Conservation (phyloP, 1,139 yeast genomes). For the Geotrichum candidum region DNA sequence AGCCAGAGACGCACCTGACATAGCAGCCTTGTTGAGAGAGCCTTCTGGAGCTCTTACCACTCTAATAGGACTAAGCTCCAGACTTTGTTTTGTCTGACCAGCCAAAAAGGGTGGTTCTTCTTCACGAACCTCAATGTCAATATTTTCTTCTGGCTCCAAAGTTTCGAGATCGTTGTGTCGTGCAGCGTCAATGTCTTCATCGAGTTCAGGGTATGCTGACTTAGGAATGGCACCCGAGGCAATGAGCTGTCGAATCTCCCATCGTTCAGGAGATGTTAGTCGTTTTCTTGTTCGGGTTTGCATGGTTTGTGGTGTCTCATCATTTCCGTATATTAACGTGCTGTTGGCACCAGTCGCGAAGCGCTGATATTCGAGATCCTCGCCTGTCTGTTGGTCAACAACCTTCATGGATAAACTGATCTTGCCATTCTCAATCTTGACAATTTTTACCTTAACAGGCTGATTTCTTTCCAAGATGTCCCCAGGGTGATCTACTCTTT, state of each 20-base stretch:
- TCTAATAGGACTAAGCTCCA: slow-evolving; percentile 48
- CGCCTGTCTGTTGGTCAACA: slow-evolving; percentile 68
- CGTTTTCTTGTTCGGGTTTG: slow-evolving; percentile 37
- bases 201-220: slow-evolving; percentile 65
- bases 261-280: slow-evolving; percentile 77
- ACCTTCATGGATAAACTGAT: slow-evolving; percentile 65
- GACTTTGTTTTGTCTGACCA: slow-evolving; percentile 46
- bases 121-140: slow-evolving; percentile 68
- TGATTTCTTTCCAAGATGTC: slow-evolving; percentile 57
- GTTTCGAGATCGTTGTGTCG: slow-evolving; percentile 30
- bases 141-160: slow-evolving; percentile 46
- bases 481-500: slow-evolving; percentile 50
- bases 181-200: slow-evolving; percentile 42
- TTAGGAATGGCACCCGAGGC: slow-evolving; percentile 72
- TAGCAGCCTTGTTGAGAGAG: slow-evolving; percentile 68
- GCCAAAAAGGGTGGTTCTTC: slow-evolving; percentile 67
- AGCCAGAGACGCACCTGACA: slow-evolving; percentile 66
- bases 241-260: slow-evolving; percentile 81
- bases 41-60: slow-evolving; percentile 73
- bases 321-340: slow-evolving; percentile 10
- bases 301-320: background rate
- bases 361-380: slow-evolving; percentile 30
- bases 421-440: slow-evolving; percentile 42
- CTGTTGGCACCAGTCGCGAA: slow-evolving; percentile 20
- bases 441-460: slow-evolving; percentile 58